Evolutionary conservation across 805 yeast genomes (phyloP).

Genomic region (Alloascoidea hylecoeti): DNA sequence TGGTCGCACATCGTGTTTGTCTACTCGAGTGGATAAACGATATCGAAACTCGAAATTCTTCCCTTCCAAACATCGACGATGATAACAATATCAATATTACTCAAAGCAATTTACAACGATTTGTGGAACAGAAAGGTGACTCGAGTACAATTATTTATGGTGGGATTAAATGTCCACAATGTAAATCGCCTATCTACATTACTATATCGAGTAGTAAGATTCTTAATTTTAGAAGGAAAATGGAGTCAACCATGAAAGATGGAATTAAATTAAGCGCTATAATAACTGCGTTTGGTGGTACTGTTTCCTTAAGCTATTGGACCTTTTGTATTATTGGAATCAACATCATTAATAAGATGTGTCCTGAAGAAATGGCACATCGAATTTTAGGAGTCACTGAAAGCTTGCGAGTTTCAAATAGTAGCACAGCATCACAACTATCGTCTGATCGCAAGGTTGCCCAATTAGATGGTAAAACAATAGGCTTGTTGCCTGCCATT

Average conservation of each 20-base stretch:
- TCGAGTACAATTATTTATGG: background rate
- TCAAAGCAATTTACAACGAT: background rate
- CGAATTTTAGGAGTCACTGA: background rate
- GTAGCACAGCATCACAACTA: background rate
- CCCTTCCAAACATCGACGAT: background rate
- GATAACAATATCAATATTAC: background rate
- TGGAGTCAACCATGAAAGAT: background rate
- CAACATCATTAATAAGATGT: background rate
- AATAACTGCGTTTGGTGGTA: background rate
- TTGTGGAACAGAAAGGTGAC: background rate
- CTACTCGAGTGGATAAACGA: constrained; percentile 1
- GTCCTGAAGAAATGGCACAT: background rate
- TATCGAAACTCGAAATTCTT: background rate
- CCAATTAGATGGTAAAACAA: background rate
- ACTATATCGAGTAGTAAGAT: background rate
- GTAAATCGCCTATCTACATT: background rate
- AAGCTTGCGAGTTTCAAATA: background rate
- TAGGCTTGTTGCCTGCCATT: background rate
- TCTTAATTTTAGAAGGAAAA: background rate
- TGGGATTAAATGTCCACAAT: constrained; percentile 1
- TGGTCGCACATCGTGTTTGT: background rate
- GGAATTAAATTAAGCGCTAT: background rate
- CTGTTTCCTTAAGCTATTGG: background rate
- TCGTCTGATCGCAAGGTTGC: background rate
- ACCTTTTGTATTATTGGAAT: background rate